Base-by-base conservation (phyloP, 2,329 filamentous ascomycete species). In the Aureobasidium sp. region DNA sequence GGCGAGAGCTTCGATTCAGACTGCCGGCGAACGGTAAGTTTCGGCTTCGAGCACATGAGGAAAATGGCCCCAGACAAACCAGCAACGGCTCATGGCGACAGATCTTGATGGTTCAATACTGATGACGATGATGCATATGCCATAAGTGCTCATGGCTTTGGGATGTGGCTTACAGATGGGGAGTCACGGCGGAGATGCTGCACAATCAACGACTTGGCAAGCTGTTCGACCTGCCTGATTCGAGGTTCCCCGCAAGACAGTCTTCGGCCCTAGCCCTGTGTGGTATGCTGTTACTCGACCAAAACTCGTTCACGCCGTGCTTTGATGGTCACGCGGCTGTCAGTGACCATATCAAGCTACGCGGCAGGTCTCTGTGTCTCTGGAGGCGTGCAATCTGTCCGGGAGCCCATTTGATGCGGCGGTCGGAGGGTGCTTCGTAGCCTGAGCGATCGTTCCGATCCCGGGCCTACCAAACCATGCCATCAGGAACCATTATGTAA, bases 401-500 rank as follows among this genome's bases (percentile, higher is more conserved):
- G 24, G 6, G 9, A 13, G 43, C 27, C n/a, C 20, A 37, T 29
- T 27, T 15, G 32, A 34, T 37, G 20, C 13, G 15, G 20, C 20
- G 34, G 20, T n/a, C 10, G 27, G 41, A 17, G n/a, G 37, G 32
- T 59, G 55, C 32, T 9, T 27, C 55, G 20, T 59, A 59, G 55
- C 32, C 12, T 13, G 9, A 9, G 24, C 32, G n/a, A 59, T 48
- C 43, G 55, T 48, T 27, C 43, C 41, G 55, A 59, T 59, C 34
- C n/a, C 55, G 41, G 55, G 32, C 17, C 32, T 27, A n/a, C 29
- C 55, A 59, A 27, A 20, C 24, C 10, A 15, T 46, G 29, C 12
- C 37, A 36, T 57, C 27, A 57, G 41, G 39, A 39, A 59, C 55
- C 43, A 59, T 59, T 59, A 59, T 59, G 55, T 59, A 59, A 57